A percentile compares a stretch with the other conserved stretches of the same genome.
These are phyloP conservation scores for Aureoboletus auriporus DNA, from an alignment of 768 basidiomycete genomes.

Conservation along the genomic window DNA sequence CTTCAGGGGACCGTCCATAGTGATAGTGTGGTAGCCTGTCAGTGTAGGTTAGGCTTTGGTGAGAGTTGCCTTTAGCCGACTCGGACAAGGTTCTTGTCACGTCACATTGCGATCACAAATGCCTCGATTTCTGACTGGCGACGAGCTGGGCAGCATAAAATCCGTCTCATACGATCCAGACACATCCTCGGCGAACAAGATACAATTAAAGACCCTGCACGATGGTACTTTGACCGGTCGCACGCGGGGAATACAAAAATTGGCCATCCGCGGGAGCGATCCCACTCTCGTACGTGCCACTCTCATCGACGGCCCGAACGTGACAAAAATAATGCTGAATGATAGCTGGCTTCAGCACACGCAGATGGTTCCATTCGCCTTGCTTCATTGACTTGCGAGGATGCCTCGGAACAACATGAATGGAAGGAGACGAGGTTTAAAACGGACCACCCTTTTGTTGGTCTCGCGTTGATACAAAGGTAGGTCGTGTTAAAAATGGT, in stretches of 20 bases:
- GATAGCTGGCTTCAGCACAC: conserved; percentile 63
- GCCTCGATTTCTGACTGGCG: conserved; percentile 70
- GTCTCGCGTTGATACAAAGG: conserved; percentile 50
- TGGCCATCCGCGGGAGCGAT: conserved; percentile 30
- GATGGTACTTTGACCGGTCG: conserved; percentile 32
- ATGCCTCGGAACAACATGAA: conserved; percentile 37
- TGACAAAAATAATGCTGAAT: conserved; percentile 33
- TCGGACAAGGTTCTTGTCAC: conserved; percentile 13
- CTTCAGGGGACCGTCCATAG: conserved; percentile 73
- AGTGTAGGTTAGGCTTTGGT: background rate
- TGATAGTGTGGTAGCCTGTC: conserved; percentile 5
- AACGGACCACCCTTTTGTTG: conserved; percentile 53
- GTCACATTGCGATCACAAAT: conserved; percentile 32
- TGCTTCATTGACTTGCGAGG: conserved; percentile 40
- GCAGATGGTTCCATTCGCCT: conserved; percentile 53
- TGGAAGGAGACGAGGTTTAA: conserved; percentile 69
- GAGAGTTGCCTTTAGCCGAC: background rate
- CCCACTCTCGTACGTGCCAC: conserved; percentile 37
- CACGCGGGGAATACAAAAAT: conserved; percentile 36
- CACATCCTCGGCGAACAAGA: conserved; percentile 19
- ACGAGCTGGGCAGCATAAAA: conserved; percentile 77
- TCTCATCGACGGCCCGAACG: conserved; percentile 8
- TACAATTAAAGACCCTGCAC: conserved; percentile 31
- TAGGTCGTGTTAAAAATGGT: conserved; percentile 27
- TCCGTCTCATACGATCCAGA: conserved; percentile 42